Evolutionary conservation across 192 early-diverging fungal genomes (phyloP), one percentile per base, ranked within the genome.

Genomic region (Umbelopsis sp.): DNA sequence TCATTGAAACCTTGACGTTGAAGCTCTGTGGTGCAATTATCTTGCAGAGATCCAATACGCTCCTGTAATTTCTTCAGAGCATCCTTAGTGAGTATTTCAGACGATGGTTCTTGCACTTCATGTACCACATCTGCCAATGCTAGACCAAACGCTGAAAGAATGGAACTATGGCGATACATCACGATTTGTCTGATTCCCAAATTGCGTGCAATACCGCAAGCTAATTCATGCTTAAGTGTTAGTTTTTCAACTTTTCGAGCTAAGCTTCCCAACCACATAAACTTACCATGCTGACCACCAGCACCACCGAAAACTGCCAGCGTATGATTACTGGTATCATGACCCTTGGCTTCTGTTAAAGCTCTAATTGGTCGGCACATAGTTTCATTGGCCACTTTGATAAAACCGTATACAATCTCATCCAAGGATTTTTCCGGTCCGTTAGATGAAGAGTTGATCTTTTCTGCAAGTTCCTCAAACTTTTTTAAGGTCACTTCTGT

Each of bases 291-390:
- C 69, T 98, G 97, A 16, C 94, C 95, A 66, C 95, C 95, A 41
- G 95, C 95, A 18, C 96, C 97, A 46, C 97, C 97, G 87, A 98
- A 98, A 48, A 92, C 94, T 1, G 95, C 91, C 22, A 98, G 73
- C 25, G 89, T 85, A 72, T 98, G 97, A 48, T 89, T 86, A 15
- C 87, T 82, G 1, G 93, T 87, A 73, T 97, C 91, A 70, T 95
- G 89, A 16, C 97, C 97, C 74, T 92, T 93, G 8, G 93, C 95
- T 68, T 98, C 94, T 2, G 96, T 98, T 66, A 99, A 79, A 11
- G 92, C 89, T 18, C 96, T 86, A 65, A 99, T 98, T 1, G 95
- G 96, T 46, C 96, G 83, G 78, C 95, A 94, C 97, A 99, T 99
- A 1, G 91, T 84, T 76, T 99, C 96, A 73, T 98, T 98, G 12